These are phyloP conservation scores for Carex pumila DNA, from an alignment of 176 grass and related monocot genomes.

Conservation along the genomic window DNA sequence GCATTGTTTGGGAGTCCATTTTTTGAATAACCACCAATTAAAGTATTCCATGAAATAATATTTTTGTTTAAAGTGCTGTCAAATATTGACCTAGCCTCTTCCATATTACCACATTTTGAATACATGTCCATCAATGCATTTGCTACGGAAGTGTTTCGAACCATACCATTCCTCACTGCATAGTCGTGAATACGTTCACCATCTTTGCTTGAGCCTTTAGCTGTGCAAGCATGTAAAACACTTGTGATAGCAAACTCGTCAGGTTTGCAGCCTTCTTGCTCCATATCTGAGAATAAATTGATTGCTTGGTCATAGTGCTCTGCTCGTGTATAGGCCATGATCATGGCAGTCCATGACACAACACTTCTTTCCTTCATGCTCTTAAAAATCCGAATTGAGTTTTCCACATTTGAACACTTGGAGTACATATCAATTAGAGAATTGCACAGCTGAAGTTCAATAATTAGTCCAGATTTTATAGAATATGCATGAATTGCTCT, in stretches of 20 bases:
- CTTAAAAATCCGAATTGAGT: conserved; percentile 55
- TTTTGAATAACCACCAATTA: conserved; percentile 83
- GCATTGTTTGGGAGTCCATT: conserved; percentile 55
- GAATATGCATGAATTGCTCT: conserved; percentile 54
- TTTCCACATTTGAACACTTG: conserved; percentile 59
- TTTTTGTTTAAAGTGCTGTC: conserved; percentile 40
- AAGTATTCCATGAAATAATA: conserved; percentile 77
- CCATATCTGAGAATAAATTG: conserved; percentile 55
- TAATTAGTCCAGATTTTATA: conserved; percentile 45
- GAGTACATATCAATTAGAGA: conserved; percentile 82
- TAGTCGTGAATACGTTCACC: conserved; percentile 59
- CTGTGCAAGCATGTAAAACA: conserved; percentile 72
- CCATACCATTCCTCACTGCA: conserved; percentile 48
- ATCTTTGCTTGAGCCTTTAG: conserved; percentile 42
- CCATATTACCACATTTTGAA: conserved; percentile 58
- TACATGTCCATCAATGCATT: conserved; percentile 90
- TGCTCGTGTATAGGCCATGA: conserved; percentile 47
- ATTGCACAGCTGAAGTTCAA: conserved; percentile 42
- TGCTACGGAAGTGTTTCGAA: conserved; percentile 33
- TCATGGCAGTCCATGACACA: conserved; percentile 77
- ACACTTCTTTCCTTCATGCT: conserved; percentile 55
- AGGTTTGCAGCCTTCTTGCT: conserved; percentile 32
- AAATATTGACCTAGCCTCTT: conserved; percentile 50
- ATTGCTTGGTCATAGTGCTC: conserved; percentile 54
- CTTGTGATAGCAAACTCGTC: conserved; percentile 54